Base-by-base conservation (phyloP, 2,329 filamentous ascomycete genomes). In the Pseudogymnoascus sp. region DNA sequence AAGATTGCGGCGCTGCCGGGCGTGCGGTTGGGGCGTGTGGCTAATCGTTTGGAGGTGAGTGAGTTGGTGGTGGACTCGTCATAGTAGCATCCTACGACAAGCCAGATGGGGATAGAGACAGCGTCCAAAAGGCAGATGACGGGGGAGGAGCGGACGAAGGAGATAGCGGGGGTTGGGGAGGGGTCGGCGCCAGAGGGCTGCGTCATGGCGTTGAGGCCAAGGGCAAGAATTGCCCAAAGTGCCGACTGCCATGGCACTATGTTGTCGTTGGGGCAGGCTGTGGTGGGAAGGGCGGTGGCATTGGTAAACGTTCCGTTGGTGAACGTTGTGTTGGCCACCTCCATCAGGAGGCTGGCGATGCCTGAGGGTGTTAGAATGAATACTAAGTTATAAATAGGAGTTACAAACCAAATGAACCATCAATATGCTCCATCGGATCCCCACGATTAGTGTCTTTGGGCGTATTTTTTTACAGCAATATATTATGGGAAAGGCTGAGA, bases 191-290 rank as follows among this genome's bases (percentile, higher is more conserved):
- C 63, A 4, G 64, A 63, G 1, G 67, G 65, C 42, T 68, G 65
- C 12, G 66, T 63, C 65, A 70, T 70, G 28, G 66, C 62, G 40
- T 67, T 69, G 8, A 68, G 59, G 8, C 64, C 66, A 3, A 69
- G 60, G 14, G 62, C 61, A 1, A 67, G 11, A 0, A 70, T 53
- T 2, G 63, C 37, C 67, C 66, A 70, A 38, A 67, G 66, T 18
- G 64, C 59, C 2, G 63, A 64, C 50, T 69, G 65, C 68, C 67
- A 69, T 33, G 1, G 6, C 8, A 47, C 42, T 25, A 25, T 25
- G 42, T 4, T 47, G 14, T 8, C 5, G 8, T 47, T 6, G 5
- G 2, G 12, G 6, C 12, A n/a, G 21, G 21, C 12, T 0, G 4
- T 6, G 5, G 21, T 10, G 5, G 21, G 12, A 47, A 47, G 21